Percentiles rank a stretch among this genome's conserved stretches.
These are phyloP conservation scores for Cyclocybe aegerita DNA, from an alignment of 768 basidiomycete genomes.

Conservation along the genomic window DNA sequence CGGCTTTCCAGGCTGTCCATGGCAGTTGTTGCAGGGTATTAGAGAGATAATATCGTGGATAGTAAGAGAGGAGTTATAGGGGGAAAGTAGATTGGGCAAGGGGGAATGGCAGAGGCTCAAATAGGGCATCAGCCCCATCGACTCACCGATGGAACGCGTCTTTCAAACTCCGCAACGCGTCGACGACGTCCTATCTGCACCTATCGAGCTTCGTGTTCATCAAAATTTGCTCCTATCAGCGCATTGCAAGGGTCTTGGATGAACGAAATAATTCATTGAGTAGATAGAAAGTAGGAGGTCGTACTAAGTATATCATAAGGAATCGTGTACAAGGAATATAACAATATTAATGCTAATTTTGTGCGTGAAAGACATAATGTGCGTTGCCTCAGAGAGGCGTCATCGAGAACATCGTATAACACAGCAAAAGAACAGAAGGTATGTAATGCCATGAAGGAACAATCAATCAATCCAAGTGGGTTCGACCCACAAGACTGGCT, in stretches of 20 bases:
- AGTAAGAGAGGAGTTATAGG: neutral
- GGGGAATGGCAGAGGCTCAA: slow-evolving; percentile 8
- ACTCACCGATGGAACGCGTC: slow-evolving; percentile 27
- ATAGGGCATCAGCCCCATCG: slow-evolving; percentile 7
- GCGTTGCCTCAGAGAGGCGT: no score
- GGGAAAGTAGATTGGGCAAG: slow-evolving; percentile 8
- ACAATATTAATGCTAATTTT: no score
- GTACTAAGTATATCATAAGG: no score
- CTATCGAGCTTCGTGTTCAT: neutral
- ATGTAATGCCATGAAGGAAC: neutral
- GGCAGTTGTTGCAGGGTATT: slow-evolving; percentile 3
- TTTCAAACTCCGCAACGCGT: slow-evolving; percentile 48
- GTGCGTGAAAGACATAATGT: no score
- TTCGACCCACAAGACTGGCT: slow-evolving; percentile 25
- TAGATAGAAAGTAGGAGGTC: no score
- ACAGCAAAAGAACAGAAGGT: no score
- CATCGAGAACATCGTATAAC: no score
- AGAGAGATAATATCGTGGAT: neutral
- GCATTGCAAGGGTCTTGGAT: no score
- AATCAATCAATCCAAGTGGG: slow-evolving; percentile 35
- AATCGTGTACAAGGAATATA: no score
- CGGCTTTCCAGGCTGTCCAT: slow-evolving; percentile 58
- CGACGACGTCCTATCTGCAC: slow-evolving; percentile 20
- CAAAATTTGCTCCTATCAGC: no score
- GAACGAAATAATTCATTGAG: no score